These are phyloP conservation scores for Metschnikowia lochheadii DNA, from an alignment of 805 yeast species.

Conservation along the genomic window DNA sequence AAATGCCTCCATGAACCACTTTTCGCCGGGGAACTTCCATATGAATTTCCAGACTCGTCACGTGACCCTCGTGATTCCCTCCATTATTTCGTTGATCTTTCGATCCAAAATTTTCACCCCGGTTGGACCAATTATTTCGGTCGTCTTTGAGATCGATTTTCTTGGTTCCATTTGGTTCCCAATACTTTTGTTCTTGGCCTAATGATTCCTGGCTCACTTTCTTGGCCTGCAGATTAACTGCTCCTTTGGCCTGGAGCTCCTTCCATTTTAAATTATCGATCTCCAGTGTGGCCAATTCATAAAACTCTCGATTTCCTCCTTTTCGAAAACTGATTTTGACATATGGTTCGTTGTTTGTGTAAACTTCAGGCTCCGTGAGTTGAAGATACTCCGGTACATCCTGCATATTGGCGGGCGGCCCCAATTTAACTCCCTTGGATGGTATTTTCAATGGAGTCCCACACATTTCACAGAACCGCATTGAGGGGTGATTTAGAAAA, in stretches of 20 bases:
- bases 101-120: no score
- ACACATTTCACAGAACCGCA: slow-evolving; percentile 82
- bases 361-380: slow-evolving; percentile 32
- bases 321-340: slow-evolving; percentile 73
- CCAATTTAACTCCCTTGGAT: background rate
- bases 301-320: slow-evolving; percentile 59
- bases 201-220: slow-evolving; percentile 13
- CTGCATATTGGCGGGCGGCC: background rate
- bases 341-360: slow-evolving; percentile 32
- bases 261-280: slow-evolving; percentile 54
- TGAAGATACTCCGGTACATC: slow-evolving; percentile 18
- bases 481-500: slow-evolving; percentile 75
- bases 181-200: no score
- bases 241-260: slow-evolving; percentile 28
- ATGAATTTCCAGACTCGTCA: no score
- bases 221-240: slow-evolving; percentile 16
- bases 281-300: slow-evolving; percentile 35
- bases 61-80: no score
- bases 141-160: no score
- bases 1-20: slow-evolving; percentile 54
- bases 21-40: background rate
- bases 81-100: no score
- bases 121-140: no score
- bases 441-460: slow-evolving; percentile 43
- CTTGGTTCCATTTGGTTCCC: no score